Conservation (phyloP, 805 yeast genomes). For the Wickerhamiella vanderwaltii region DNA sequence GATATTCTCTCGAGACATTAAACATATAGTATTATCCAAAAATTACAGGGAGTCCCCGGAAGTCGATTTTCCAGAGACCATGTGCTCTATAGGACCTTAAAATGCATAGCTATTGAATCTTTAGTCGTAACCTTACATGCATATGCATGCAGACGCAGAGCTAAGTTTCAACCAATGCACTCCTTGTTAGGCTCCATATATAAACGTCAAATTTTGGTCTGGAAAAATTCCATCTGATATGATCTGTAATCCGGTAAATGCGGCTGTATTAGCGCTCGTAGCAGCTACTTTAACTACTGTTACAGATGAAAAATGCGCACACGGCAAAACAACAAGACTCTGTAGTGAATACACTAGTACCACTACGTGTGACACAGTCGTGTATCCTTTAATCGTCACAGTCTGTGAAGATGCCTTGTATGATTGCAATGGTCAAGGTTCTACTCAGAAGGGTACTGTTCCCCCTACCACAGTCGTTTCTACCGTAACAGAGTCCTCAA, state of each 20-base stretch:
- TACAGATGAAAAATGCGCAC: neutral
- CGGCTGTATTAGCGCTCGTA: neutral
- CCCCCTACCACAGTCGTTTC: slow-evolving; percentile 1
- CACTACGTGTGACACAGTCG: slow-evolving; percentile 9
- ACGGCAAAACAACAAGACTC: slow-evolving; percentile 2
- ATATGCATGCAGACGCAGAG: too few relatives aligned
- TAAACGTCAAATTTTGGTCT: too few relatives aligned
- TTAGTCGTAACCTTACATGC: too few relatives aligned
- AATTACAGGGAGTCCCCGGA: too few relatives aligned
- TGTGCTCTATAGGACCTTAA: too few relatives aligned
- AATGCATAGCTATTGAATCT: too few relatives aligned
- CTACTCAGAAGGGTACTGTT: neutral
- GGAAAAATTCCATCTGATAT: too few relatives aligned
- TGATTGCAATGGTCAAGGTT: slow-evolving; percentile 3
- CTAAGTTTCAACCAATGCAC: too few relatives aligned
- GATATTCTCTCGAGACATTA: too few relatives aligned
- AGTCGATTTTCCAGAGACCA: too few relatives aligned
- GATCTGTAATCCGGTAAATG: neutral
- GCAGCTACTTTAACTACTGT: slow-evolving; percentile 5
- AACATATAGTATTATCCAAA: too few relatives aligned
- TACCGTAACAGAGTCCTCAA: neutral
- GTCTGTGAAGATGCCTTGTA: slow-evolving; percentile 2
- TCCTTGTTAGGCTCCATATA: too few relatives aligned
- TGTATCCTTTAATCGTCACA: slow-evolving; percentile 6
- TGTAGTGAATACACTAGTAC: slow-evolving; percentile 5